Base-by-base conservation (phyloP, 1,284 basidiomycete genomes). In the Tylopilus sp. region DNA sequence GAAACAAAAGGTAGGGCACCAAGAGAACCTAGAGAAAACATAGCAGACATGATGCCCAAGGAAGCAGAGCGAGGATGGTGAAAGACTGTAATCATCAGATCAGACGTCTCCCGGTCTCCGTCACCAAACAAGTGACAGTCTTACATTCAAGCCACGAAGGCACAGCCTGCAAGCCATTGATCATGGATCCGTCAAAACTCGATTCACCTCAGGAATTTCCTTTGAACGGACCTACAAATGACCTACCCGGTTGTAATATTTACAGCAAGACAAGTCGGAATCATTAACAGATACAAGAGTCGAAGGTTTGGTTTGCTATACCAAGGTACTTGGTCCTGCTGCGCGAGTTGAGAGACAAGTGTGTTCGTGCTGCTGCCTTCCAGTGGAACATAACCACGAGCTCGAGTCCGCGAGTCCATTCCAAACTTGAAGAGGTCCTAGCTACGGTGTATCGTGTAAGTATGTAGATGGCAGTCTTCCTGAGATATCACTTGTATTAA, bases 171-270 rank as follows among this genome's bases (percentile, higher is more conserved):
- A 71, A 36, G 19, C 70, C 64, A 61, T 66, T 73, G 9, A 71
- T 4, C 62, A 73, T 66, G 32, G 70, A 60, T 7, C 53, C 32
- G 6, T 74, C 68, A 8, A 72, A 72, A 4, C 72, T 73, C 62
- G 59, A 8, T 18, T 18, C 18, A 38, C 33, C 33, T 36, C 10
- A 36, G 33, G 10, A 36, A 36, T 6, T 36, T 36, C 10, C 33
- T 6, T 36, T 10, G 33, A 36, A 10, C 33, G 10, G 33, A 36
- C 10, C 6, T 36, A 10, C 33, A 36, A 36, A 36, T 36, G 26
- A 73, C 84, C 64, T 63, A 86, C 86, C 87, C 87, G 70, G 83
- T 85, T 2, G 87, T 89, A 86, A 88, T 87, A 71, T 89, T 87
- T 22, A 88, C 87, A 38, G 87, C 88, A 38, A 89, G 83, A 71